Percentiles rank a stretch among this genome's conserved stretches.
Evolutionary conservation across 768 basidiomycete species (phyloP).

Genomic region (Boletus reticuloceps): DNA sequence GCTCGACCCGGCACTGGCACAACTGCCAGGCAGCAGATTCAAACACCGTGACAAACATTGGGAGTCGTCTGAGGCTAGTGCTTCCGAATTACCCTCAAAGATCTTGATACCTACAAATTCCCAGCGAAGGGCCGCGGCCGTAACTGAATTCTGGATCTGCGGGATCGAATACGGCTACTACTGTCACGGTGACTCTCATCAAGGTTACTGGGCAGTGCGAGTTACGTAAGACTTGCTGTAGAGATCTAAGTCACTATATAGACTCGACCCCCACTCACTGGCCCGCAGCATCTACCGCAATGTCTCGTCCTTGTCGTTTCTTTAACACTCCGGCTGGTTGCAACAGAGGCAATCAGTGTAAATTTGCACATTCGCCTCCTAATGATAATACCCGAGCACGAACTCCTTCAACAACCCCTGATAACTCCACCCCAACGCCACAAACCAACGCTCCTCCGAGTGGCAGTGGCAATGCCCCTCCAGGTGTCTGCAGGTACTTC

Average conservation of each 20-base stretch:
- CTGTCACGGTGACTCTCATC: too few species aligned
- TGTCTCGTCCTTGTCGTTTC: constrained; percentile 38
- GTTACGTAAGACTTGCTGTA: constrained; percentile 3
- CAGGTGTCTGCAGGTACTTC: constrained; percentile 46
- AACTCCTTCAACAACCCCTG: constrained; percentile 7
- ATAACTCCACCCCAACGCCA: neutral
- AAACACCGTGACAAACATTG: too few species aligned
- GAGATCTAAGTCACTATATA: too few species aligned
- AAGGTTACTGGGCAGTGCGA: neutral
- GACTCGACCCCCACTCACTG: neutral
- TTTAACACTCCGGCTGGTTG: constrained; percentile 46
- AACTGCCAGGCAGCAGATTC: too few species aligned
- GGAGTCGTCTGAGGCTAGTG: too few species aligned
- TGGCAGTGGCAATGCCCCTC: constrained; percentile 12
- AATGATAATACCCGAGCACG: constrained; percentile 2
- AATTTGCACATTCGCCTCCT: constrained; percentile 28
- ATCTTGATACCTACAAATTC: too few species aligned
- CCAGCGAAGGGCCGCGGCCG: too few species aligned
- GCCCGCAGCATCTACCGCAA: neutral
- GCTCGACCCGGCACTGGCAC: too few species aligned
- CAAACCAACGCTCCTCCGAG: neutral
- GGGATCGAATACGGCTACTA: too few species aligned
- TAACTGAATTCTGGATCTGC: too few species aligned
- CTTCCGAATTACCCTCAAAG: too few species aligned
- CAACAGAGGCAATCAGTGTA: constrained; percentile 40